These are phyloP conservation scores for Aspergillus fumigatus DNA, from an alignment of 2,329 filamentous ascomycete species.

Conservation along the genomic window DNA sequence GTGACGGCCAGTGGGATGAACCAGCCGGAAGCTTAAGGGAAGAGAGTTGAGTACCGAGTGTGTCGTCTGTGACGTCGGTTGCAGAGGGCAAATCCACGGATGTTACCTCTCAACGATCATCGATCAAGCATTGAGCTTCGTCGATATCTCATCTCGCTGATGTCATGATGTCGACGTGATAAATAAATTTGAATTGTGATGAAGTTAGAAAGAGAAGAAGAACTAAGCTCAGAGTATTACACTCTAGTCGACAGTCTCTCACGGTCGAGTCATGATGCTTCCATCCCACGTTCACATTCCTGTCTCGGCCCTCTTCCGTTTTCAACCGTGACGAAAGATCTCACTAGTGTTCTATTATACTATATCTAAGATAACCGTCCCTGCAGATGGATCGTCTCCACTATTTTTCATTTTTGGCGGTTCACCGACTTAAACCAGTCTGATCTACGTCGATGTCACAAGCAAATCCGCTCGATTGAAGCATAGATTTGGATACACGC, in stretches of 20 bases:
- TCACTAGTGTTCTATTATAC: neutral
- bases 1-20: conserved; percentile 13
- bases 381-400: neutral
- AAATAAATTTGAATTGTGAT: neutral
- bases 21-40: conserved; percentile 22
- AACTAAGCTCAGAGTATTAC: neutral
- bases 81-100: conserved; percentile 19
- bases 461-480: neutral
- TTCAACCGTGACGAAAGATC: neutral
- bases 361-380: neutral
- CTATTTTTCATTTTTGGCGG: neutral
- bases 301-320: conserved; percentile 3
- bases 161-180: conserved; percentile 14
- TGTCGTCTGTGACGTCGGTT: conserved; percentile 28
- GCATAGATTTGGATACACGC: neutral
- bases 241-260: neutral
- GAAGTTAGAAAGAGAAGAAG: neutral
- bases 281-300: neutral
- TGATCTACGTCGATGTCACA: neutral
- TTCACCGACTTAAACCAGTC: neutral
- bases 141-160: conserved; percentile 8
- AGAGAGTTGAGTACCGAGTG: conserved; percentile 1
- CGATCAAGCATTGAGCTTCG: neutral
- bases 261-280: conserved; percentile 6
- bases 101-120: conserved; percentile 3